These are phyloP conservation scores for Sequoiadendron giganteum DNA, from an alignment of 75 land plant genomes.

Conservation along the genomic window DNA sequence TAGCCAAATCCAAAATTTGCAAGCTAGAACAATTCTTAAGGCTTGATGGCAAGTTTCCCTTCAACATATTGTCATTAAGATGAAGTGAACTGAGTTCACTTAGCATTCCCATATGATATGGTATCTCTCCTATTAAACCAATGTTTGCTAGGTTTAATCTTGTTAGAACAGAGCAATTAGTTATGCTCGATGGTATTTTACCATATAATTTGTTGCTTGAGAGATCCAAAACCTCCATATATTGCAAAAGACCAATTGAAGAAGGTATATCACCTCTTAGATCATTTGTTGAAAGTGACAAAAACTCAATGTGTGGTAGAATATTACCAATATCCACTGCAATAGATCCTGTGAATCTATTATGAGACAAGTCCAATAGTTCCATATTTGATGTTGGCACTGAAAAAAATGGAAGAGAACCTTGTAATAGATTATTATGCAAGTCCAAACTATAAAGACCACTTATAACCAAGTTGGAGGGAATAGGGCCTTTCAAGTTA, in stretches of 20 bases:
- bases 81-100: neutral
- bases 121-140: no score
- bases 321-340: neutral
- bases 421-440: neutral
- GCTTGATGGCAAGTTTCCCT: neutral
- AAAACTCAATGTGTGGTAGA: neutral
- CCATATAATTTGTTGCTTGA: neutral
- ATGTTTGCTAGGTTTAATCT: neutral
- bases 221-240: neutral
- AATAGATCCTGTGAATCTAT: neutral
- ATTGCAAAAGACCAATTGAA: no score
- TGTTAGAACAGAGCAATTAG: neutral
- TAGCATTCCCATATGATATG: neutral
- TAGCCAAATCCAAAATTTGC: conserved; percentile 43
- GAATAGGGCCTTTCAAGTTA: neutral
- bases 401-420: neutral
- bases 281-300: neutral
- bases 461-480: neutral
- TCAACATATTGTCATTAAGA: conserved; percentile 23
- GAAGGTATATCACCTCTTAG: no score
- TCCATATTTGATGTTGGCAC: neutral
- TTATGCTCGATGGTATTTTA: neutral
- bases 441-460: neutral
- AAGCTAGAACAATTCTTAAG: conserved; percentile 25
- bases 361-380: neutral